A percentile compares a stretch with the other conserved stretches of the same genome.
phyloP scores from a whole-genome alignment of 768 basidiomycete species.

The Harrya chromipes region DNA sequence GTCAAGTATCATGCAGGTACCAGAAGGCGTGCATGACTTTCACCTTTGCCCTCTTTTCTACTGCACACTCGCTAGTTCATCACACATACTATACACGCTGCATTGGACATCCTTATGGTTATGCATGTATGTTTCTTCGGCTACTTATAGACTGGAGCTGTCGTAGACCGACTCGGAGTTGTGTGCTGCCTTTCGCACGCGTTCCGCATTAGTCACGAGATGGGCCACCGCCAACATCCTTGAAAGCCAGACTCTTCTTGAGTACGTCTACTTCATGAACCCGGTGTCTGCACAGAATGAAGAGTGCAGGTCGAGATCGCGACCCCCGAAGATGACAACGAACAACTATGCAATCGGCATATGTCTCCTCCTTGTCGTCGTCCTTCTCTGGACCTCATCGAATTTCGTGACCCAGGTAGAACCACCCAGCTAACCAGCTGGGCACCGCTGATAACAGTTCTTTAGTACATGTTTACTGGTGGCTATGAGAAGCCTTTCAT shows the following conservation, averaged over 20 bases:
- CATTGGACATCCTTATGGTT: background rate
- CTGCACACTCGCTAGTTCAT: slow-evolving; percentile 4
- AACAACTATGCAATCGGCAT: slow-evolving; percentile 58
- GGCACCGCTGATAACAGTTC: slow-evolving; percentile 8
- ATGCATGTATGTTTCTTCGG: too few relatives aligned
- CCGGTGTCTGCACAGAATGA: slow-evolving; percentile 10
- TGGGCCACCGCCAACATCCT: too few relatives aligned
- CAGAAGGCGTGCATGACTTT: slow-evolving; percentile 18
- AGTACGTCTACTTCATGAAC: slow-evolving; percentile 16
- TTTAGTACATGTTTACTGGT: slow-evolving; percentile 48
- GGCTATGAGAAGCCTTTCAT: slow-evolving; percentile 91
- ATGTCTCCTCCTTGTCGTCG: slow-evolving; percentile 66
- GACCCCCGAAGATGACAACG: slow-evolving; percentile 3
- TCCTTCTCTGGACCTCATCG: slow-evolving; percentile 83
- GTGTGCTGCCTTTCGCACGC: slow-evolving; percentile 14
- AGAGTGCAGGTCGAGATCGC: slow-evolving; percentile 11
- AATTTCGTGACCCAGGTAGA: slow-evolving; percentile 84
- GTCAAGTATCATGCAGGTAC: slow-evolving; percentile 66
- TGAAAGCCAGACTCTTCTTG: background rate
- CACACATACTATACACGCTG: background rate
- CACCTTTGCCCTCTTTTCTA: background rate
- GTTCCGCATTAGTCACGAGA: background rate
- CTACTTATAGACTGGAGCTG: too few relatives aligned
- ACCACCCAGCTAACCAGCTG: background rate
- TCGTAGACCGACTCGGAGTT: background rate